Conservation (phyloP, 805 yeast genomes). For the Metschnikowia proteae region DNA sequence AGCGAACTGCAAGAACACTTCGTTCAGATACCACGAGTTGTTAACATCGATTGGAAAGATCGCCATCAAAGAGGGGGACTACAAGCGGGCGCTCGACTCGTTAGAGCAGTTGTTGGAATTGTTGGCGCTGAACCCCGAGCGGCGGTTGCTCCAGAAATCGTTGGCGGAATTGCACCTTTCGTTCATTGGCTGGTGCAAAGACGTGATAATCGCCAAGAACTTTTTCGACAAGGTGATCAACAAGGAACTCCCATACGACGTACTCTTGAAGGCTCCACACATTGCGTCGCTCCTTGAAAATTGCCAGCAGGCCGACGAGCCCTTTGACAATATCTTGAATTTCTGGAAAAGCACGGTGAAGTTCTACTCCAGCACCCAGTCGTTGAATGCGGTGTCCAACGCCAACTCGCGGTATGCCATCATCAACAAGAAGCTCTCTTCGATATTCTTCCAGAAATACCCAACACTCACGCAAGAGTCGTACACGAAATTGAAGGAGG, state of each 20-base stretch:
- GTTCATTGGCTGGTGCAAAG: slow-evolving; percentile 75
- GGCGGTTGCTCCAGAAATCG: slow-evolving; percentile 22
- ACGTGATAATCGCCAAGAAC: slow-evolving; percentile 63
- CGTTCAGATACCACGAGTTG: slow-evolving; percentile 40
- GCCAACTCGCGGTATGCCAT: slow-evolving; percentile 71
- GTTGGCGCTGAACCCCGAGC: slow-evolving; percentile 12
- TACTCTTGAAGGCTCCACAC: slow-evolving; percentile 68
- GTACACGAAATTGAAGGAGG: slow-evolving; percentile 50
- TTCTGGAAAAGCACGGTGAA: slow-evolving; percentile 62
- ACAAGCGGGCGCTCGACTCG: slow-evolving; percentile 59
- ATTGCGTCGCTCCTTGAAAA: slow-evolving; percentile 62
- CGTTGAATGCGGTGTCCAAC: slow-evolving; percentile 33
- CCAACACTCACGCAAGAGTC: slow-evolving; percentile 53
- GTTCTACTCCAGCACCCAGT: slow-evolving; percentile 45
- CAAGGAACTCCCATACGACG: slow-evolving; percentile 67
- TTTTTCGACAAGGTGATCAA: slow-evolving; percentile 72
- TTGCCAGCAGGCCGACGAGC: slow-evolving; percentile 52
- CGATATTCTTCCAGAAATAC: slow-evolving; percentile 60
- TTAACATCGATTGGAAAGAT: slow-evolving; percentile 72
- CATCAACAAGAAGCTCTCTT: slow-evolving; percentile 64
- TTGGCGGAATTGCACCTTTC: slow-evolving; percentile 72
- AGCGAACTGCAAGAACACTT: slow-evolving; percentile 31
- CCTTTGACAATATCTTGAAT: slow-evolving; percentile 54
- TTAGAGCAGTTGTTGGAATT: slow-evolving; percentile 58
- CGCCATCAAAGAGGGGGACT: slow-evolving; percentile 60